A percentile compares a stretch with the other conserved stretches of the same genome.
These are phyloP conservation scores for Malassezia furfur DNA, from an alignment of 1,284 basidiomycete genomes.

Conservation along the genomic window DNA sequence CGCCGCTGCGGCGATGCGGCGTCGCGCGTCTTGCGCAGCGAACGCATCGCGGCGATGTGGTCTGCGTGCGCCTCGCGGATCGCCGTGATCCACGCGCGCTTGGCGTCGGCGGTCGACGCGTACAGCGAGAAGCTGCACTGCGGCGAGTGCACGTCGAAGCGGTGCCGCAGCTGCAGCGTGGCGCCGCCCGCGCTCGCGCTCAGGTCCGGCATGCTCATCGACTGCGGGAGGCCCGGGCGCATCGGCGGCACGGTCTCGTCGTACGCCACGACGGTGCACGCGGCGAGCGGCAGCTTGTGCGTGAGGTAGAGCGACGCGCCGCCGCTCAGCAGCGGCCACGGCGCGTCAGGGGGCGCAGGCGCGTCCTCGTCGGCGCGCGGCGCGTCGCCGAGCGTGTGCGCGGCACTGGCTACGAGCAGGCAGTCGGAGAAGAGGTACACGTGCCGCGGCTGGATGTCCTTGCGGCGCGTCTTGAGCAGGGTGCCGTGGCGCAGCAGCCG, in stretches of 20 bases:
- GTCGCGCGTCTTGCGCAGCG: slow-evolving; percentile 30
- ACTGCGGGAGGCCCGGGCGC: not conserved
- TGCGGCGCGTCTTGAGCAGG: slow-evolving; percentile 42
- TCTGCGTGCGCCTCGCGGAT: slow-evolving; percentile 43
- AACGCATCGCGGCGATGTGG: slow-evolving; percentile 33
- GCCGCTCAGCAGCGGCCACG: slow-evolving; percentile 23
- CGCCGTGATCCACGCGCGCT: slow-evolving; percentile 34
- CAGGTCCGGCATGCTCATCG: slow-evolving; percentile 8
- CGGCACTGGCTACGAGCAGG: slow-evolving; percentile 49
- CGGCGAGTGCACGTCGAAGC: slow-evolving; percentile 45
- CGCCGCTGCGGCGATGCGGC: slow-evolving; percentile 20
- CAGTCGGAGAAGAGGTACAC: slow-evolving; percentile 47
- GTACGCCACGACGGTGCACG: slow-evolving; percentile 40
- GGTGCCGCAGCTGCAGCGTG: slow-evolving; percentile 21
- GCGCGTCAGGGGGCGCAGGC: slow-evolving; percentile 10
- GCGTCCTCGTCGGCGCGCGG: slow-evolving; percentile 8
- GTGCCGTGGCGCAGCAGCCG: slow-evolving; percentile 35
- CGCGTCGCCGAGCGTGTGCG: not conserved
- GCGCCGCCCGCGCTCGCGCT: not conserved
- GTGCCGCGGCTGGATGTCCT: slow-evolving; percentile 41
- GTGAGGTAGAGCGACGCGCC: slow-evolving; percentile 37
- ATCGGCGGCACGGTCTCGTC: slow-evolving; percentile 18
- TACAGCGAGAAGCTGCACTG: slow-evolving; percentile 46
- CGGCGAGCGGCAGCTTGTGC: slow-evolving; percentile 37
- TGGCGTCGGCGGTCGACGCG: slow-evolving; percentile 27